A percentile compares a stretch with the other conserved stretches of the same genome.
These are phyloP conservation scores for Blastocystis sp. DNA, from an alignment of 352 stramenopile species.

Conservation along the genomic window DNA sequence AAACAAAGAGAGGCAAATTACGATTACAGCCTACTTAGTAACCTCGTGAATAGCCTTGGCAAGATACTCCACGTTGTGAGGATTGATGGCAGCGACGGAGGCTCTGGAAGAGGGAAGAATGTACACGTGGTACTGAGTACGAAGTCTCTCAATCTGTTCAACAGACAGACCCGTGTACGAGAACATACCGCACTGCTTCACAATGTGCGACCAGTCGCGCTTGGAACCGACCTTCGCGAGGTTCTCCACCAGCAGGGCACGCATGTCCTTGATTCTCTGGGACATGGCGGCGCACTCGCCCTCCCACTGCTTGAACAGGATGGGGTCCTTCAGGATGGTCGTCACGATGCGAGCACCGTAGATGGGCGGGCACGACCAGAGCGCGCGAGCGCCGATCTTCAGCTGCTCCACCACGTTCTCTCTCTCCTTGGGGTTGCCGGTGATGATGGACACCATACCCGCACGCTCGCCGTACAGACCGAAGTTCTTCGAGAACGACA, in stretches of 20 bases:
- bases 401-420: conserved; percentile 90
- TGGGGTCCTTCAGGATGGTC: conserved; percentile 90
- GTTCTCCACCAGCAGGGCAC: conserved; percentile 79
- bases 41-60: conserved; percentile 87
- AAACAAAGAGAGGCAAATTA: neutral
- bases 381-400: conserved; percentile 97
- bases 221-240: conserved; percentile 81
- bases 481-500: conserved; percentile 99
- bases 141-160: conserved; percentile 90
- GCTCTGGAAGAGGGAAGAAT: conserved; percentile 95
- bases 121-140: conserved; percentile 95
- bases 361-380: conserved; percentile 98
- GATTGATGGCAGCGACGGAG: conserved; percentile 92
- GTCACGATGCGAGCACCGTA: conserved; percentile 96
- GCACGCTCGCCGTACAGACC: conserved; percentile 98
- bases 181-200: conserved; percentile 98
- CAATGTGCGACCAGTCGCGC: conserved; percentile 91
- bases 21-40: conserved; percentile 71
- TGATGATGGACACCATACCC: conserved; percentile 93
- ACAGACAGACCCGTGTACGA: conserved; percentile 93
- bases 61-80: conserved; percentile 92
- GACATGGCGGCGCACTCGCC: conserved; percentile 92
- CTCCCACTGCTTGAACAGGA: conserved; percentile 88
- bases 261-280: conserved; percentile 91
- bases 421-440: conserved; percentile 77